phyloP scores from a whole-genome alignment of 768 basidiomycete species.

The Mycena epipterygia region DNA sequence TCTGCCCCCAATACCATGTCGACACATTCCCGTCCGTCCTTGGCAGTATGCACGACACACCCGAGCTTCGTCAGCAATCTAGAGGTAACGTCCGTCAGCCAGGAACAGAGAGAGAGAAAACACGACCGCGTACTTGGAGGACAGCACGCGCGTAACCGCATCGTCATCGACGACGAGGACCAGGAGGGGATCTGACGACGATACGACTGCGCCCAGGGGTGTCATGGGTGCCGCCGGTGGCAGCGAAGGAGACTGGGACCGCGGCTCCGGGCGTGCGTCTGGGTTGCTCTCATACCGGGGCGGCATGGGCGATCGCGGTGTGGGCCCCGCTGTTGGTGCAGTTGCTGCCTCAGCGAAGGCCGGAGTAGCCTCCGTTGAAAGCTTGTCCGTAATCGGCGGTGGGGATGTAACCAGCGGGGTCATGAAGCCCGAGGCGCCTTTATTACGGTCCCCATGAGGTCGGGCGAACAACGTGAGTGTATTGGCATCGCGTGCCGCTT shows the following conservation, averaged over 20 bases:
- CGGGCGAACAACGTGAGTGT: slow-evolving; percentile 4
- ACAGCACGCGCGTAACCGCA: slow-evolving; percentile 46
- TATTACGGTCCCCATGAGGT: not conserved
- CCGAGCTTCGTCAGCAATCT: slow-evolving; percentile 53
- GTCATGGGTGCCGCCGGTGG: slow-evolving; percentile 19
- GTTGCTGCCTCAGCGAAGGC: not conserved
- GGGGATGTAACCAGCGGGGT: slow-evolving; percentile 4
- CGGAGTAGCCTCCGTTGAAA: not conserved
- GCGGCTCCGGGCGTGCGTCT: not conserved
- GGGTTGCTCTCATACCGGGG: slow-evolving; percentile 26
- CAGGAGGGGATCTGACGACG: slow-evolving; percentile 34
- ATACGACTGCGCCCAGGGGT: not conserved
- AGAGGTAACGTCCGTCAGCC: not conserved
- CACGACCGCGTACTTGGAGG: slow-evolving; percentile 30
- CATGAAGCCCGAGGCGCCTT: slow-evolving; percentile 1
- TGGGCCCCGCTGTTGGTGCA: not conserved
- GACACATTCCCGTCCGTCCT: slow-evolving; percentile 52
- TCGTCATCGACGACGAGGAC: slow-evolving; percentile 54
- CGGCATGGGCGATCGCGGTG: slow-evolving; percentile 7
- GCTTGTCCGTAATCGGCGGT: not conserved
- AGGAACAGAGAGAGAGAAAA: not conserved
- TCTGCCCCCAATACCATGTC: slow-evolving; percentile 47
- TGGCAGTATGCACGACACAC: slow-evolving; percentile 51
- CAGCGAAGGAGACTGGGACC: slow-evolving; percentile 5
- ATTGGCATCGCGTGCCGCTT: slow-evolving; percentile 27